These are phyloP conservation scores for Nicotiana tomentosiformis DNA, from an alignment of 257 asterid genomes.

Conservation along the genomic window DNA sequence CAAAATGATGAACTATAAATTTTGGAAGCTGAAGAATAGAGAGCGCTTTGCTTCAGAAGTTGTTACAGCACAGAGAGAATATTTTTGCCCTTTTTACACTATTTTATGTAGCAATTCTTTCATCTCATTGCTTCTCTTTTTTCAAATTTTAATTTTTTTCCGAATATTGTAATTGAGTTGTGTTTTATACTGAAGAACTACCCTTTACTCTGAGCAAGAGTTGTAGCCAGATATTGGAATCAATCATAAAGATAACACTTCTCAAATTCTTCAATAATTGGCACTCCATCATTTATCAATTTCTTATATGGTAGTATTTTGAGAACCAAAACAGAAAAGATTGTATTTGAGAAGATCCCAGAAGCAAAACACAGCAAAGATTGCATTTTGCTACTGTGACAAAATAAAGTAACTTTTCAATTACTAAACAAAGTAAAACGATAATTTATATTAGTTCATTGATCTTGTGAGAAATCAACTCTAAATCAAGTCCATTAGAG, in stretches of 20 bases:
- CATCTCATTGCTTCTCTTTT: slow-evolving; percentile 17
- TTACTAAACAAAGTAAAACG: no score
- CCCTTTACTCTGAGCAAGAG: slow-evolving; percentile 15
- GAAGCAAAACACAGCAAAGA: no score
- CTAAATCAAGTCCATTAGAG: no score
- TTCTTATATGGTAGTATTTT: not conserved
- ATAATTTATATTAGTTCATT: no score
- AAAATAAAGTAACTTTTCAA: no score
- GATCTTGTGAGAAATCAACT: no score
- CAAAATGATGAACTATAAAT: slow-evolving; percentile 22
- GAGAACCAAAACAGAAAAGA: no score
- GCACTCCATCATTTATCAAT: not conserved
- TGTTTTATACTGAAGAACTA: slow-evolving; percentile 31
- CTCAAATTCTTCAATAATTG: not conserved
- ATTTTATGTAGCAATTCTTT: slow-evolving; percentile 54
- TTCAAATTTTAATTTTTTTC: slow-evolving; percentile 26
- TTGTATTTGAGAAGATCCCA: no score
- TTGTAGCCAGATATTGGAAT: slow-evolving; percentile 25
- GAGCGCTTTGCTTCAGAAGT: slow-evolving; percentile 35
- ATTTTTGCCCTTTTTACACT: slow-evolving; percentile 29
- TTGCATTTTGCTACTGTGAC: no score
- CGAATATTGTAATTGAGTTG: slow-evolving; percentile 38
- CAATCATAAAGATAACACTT: not conserved
- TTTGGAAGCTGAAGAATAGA: slow-evolving; percentile 60
- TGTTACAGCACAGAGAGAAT: slow-evolving; percentile 24